Percentiles rank a stretch among this genome's conserved stretches.
Evolutionary conservation across 139 green algal species (phyloP).

Genomic region (Nannochloris sp.): DNA sequence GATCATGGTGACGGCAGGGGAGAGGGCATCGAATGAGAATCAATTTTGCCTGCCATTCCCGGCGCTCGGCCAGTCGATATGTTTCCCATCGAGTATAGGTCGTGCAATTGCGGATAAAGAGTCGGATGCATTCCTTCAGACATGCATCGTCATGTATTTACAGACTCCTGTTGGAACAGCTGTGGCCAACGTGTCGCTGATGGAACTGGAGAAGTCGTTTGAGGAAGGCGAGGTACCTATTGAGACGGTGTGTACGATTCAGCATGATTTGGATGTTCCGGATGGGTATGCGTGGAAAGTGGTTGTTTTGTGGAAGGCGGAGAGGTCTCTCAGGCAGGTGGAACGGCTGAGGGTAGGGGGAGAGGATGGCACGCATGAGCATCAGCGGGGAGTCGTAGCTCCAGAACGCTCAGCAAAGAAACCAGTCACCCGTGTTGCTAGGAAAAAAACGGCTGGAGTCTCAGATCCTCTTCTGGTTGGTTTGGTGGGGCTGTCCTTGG

Average conservation of each 20-base stretch:
- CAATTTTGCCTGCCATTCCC: constrained; percentile 1
- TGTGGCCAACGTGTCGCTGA: neutral
- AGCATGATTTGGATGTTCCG: neutral
- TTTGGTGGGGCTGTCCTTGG: too few relatives aligned
- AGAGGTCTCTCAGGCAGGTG: too few relatives aligned
- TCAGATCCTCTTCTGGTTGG: too few relatives aligned
- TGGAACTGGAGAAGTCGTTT: neutral
- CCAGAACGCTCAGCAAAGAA: too few relatives aligned
- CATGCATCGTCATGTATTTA: neutral
- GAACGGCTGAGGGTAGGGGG: too few relatives aligned
- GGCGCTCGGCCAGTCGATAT: neutral
- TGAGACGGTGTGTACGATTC: neutral
- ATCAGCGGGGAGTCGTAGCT: too few relatives aligned
- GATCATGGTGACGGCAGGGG: neutral
- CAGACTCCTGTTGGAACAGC: constrained; percentile 7
- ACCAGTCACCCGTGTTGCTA: too few relatives aligned
- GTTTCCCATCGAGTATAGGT: neutral
- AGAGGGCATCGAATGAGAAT: neutral
- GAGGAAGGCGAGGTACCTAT: constrained; percentile 2
- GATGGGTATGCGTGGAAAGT: too few relatives aligned
- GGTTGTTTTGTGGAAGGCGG: too few relatives aligned
- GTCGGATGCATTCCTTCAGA: neutral
- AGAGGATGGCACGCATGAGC: too few relatives aligned
- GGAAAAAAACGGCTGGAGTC: too few relatives aligned
- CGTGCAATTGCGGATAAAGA: neutral